phyloP scores from a whole-genome alignment of 2,329 filamentous ascomycete genomes.

The Aspergillus oerlinghausenensis region DNA sequence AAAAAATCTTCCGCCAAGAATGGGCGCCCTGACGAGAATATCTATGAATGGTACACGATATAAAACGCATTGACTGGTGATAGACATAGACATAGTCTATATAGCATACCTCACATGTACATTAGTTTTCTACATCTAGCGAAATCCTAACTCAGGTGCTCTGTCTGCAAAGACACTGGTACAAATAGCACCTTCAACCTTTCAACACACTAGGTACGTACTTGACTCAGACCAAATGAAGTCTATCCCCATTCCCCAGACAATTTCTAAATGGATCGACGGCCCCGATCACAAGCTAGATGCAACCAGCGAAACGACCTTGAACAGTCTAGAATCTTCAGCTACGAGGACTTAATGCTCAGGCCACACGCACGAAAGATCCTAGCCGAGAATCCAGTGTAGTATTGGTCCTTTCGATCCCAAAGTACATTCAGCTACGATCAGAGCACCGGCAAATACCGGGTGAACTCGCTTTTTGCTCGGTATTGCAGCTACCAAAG shows the following conservation, averaged over 20 bases:
- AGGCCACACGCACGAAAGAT: background rate
- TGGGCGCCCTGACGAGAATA: constrained; percentile 8
- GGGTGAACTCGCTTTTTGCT: background rate
- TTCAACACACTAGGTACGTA: too few species aligned
- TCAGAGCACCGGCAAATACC: background rate
- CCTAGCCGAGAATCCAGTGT: background rate
- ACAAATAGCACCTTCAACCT: background rate
- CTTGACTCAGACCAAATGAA: too few species aligned
- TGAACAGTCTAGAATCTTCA: background rate
- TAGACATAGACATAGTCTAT: background rate
- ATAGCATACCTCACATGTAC: background rate
- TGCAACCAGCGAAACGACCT: too few species aligned
- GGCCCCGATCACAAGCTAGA: too few species aligned
- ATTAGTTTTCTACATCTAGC: background rate
- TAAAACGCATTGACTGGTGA: constrained; percentile 2
- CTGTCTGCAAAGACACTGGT: background rate
- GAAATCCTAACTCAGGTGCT: background rate
- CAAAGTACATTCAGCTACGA: background rate
- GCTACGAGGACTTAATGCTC: background rate
- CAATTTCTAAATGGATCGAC: too few species aligned
- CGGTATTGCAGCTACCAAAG: background rate
- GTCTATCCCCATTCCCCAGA: too few species aligned
- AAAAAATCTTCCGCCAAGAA: background rate
- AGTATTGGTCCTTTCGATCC: background rate
- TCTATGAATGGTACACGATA: constrained; percentile 15